Percentiles rank a stretch among this genome's conserved stretches.
phyloP scores from a whole-genome alignment of 139 green algal genomes.

The Micractinium sp. region DNA sequence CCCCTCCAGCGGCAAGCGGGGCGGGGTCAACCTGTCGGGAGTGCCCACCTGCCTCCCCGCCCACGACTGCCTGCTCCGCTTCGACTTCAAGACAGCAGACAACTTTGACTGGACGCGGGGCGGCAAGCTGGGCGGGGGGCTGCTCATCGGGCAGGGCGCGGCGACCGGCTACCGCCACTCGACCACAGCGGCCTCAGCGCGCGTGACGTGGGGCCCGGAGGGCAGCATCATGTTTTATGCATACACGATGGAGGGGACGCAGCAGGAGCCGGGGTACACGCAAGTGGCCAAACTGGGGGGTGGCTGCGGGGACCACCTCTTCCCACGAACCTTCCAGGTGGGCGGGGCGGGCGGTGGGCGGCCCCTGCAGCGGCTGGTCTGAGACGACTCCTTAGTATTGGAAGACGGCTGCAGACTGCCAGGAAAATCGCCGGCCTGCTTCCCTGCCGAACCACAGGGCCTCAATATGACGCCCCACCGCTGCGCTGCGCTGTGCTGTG shows the following conservation, averaged over 20 bases:
- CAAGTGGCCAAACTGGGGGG: slow-evolving; percentile 1
- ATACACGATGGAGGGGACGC: slow-evolving; percentile 22
- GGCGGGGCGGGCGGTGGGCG: background rate
- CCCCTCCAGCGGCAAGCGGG: background rate
- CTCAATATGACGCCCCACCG: background rate
- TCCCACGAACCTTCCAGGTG: slow-evolving; percentile 26
- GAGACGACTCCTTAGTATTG: too few relatives aligned
- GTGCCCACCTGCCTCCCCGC: background rate
- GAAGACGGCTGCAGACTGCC: background rate
- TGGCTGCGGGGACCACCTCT: slow-evolving; percentile 22
- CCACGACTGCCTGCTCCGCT: slow-evolving; percentile 17
- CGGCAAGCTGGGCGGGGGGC: slow-evolving; percentile 28
- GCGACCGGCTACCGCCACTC: slow-evolving; percentile 20
- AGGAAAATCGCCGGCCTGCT: too few relatives aligned
- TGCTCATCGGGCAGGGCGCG: slow-evolving; percentile 20
- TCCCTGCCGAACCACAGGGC: too few relatives aligned
- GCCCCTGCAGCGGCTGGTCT: background rate
- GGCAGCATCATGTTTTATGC: slow-evolving; percentile 4
- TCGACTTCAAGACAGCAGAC: background rate
- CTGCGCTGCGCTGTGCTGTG: background rate
- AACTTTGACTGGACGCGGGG: slow-evolving; percentile 24
- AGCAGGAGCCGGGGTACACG: slow-evolving; percentile 10
- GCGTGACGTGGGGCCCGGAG: background rate
- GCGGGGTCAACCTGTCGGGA: slow-evolving; percentile 4
- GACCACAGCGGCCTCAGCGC: slow-evolving; percentile 14